Evolutionary conservation across 2,329 filamentous ascomycete species (phyloP).

Genomic region (Emydomyces testavorans): DNA sequence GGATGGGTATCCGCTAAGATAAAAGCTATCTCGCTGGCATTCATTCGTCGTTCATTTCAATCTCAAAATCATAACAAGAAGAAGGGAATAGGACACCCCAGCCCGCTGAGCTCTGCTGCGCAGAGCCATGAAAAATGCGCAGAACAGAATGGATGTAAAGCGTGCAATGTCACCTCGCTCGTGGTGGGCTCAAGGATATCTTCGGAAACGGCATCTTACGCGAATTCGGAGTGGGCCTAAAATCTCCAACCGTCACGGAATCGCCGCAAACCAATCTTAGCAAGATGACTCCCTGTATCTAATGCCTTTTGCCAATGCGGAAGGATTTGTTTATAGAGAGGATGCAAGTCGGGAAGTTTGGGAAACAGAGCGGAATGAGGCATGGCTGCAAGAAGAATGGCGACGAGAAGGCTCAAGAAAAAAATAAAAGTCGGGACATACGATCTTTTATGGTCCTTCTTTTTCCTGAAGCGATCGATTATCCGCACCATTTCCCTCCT

Average conservation of each 20-base stretch:
- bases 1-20: not conserved
- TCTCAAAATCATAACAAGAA: not conserved
- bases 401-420: constrained; percentile 7
- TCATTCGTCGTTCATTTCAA: not conserved
- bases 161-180: not conserved
- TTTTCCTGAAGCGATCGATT: constrained; percentile 74
- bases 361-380: constrained; percentile 4
- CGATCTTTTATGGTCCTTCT: constrained; percentile 74
- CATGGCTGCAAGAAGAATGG: constrained; percentile 9
- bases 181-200: constrained; percentile 1
- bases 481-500: constrained; percentile 85
- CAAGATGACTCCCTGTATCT: constrained; percentile 1
- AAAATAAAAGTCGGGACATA: constrained; percentile 39
- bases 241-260: constrained; percentile 16
- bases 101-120: not conserved
- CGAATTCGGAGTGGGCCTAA: constrained; percentile 11
- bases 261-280: constrained; percentile 13
- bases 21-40: not conserved
- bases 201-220: constrained; percentile 12
- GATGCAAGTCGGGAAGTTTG: not conserved
- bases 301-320: not conserved
- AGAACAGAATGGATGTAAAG: not conserved
- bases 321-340: constrained; percentile 1
- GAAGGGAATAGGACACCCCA: not conserved
- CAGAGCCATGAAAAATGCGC: not conserved